A percentile compares a stretch with the other conserved stretches of the same genome.
phyloP scores from a whole-genome alignment of 1,284 basidiomycete genomes.

The Amylostereum areolatum region DNA sequence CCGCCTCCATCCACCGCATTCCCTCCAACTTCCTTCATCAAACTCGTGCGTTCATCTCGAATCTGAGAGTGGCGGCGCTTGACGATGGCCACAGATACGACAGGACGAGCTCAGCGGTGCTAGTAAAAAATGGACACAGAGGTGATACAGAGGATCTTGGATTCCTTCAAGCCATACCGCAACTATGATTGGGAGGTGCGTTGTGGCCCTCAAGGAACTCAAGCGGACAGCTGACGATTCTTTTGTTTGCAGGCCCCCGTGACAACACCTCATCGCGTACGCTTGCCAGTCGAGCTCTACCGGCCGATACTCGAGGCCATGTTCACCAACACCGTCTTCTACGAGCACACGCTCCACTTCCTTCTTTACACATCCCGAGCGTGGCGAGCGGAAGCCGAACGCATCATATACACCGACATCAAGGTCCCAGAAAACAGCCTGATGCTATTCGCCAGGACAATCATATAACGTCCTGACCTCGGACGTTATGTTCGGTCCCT shows the following conservation, averaged over 20 bases:
- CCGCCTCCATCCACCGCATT: too few relatives aligned
- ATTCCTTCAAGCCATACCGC: not conserved
- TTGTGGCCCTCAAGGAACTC: not conserved
- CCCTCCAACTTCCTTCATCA: too few relatives aligned
- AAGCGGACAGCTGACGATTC: not conserved
- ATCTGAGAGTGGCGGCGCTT: not conserved
- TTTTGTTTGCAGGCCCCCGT: not conserved
- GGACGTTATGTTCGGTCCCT: not conserved
- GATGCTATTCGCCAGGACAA: not conserved
- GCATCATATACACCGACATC: not conserved
- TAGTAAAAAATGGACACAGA: not conserved
- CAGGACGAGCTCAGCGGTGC: not conserved
- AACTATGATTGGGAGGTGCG: not conserved
- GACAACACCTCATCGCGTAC: not conserved
- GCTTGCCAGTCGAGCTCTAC: not conserved
- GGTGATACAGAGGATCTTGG: not conserved
- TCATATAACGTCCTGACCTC: not conserved
- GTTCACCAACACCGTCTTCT: not conserved
- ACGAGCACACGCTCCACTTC: not conserved
- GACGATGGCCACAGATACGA: too few relatives aligned
- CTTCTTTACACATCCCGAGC: not conserved
- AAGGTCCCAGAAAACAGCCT: not conserved
- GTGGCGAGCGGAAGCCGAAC: not conserved
- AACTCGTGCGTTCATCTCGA: too few relatives aligned
- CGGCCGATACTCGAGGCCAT: not conserved